A percentile compares a stretch with the other conserved stretches of the same genome.
These are phyloP conservation scores for Geotrichum phurueaensis DNA, from an alignment of 1,139 yeast species.

Conservation along the genomic window DNA sequence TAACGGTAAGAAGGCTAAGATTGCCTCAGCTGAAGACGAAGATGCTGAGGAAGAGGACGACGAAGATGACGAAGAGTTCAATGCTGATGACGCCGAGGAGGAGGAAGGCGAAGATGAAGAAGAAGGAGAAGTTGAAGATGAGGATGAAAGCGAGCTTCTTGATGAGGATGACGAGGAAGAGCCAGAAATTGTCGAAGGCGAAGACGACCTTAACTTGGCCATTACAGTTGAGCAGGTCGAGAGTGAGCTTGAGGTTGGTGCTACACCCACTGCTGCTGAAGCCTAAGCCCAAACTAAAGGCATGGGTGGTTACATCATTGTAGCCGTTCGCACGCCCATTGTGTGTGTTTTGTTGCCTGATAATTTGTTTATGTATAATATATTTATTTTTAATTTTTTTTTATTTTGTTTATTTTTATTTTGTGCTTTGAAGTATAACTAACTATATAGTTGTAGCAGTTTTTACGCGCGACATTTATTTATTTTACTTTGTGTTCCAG, in stretches of 20 bases:
- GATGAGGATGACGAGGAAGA: not conserved
- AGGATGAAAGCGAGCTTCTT: not conserved
- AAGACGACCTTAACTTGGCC: not conserved
- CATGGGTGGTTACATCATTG: not conserved
- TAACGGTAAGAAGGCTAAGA: not conserved
- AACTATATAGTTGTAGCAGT: too few species aligned
- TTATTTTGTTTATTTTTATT: too few species aligned
- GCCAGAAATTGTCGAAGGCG: not conserved
- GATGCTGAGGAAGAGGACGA: not conserved
- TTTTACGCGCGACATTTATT: too few species aligned
- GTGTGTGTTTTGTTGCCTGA: too few species aligned
- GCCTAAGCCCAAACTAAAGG: not conserved
- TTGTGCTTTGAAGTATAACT: too few species aligned
- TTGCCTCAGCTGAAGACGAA: not conserved
- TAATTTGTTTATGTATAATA: too few species aligned
- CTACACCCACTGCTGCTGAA: not conserved
- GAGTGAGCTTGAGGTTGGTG: not conserved
- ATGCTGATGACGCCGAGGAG: not conserved
- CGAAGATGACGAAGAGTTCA: not conserved
- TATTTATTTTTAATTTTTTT: too few species aligned
- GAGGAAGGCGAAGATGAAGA: not conserved
- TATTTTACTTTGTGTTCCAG: too few species aligned
- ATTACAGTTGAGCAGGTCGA: not conserved
- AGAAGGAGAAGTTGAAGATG: not conserved
- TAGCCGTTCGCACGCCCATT: not conserved